Conservation (phyloP, 768 basidiomycete species). For the Termitomyces bulborhizus region DNA sequence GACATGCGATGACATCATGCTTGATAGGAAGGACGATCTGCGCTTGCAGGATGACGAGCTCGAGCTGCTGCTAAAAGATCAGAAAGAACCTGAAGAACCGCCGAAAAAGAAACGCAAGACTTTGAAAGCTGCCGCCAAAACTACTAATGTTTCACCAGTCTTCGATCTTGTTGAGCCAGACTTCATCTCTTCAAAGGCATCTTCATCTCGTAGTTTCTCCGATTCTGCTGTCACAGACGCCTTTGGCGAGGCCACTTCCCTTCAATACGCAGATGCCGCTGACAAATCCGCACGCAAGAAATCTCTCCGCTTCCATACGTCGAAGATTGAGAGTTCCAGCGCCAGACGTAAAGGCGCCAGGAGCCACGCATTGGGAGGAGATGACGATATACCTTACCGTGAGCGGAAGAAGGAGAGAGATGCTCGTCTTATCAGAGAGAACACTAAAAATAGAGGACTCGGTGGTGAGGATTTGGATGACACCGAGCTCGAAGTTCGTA, state of each 20-base stretch:
- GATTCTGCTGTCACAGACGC: slow-evolving; percentile 32
- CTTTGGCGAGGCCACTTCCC: slow-evolving; percentile 69
- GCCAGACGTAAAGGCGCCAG: slow-evolving; percentile 72
- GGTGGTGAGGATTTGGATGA: slow-evolving; percentile 68
- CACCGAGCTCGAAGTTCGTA: slow-evolving; percentile 36
- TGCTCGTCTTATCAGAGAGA: slow-evolving; percentile 47
- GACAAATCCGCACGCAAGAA: slow-evolving; percentile 83
- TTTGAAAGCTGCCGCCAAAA: slow-evolving; percentile 25
- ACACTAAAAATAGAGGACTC: slow-evolving; percentile 34
- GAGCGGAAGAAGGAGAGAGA: slow-evolving; percentile 66
- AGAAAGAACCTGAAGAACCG: slow-evolving; percentile 20
- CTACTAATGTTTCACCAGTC: slow-evolving; percentile 32
- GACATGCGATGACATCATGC: slow-evolving; percentile 27
- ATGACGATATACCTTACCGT: slow-evolving; percentile 91
- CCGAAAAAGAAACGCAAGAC: slow-evolving; percentile 66
- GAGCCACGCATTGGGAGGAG: slow-evolving; percentile 69
- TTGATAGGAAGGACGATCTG: slow-evolving; percentile 30
- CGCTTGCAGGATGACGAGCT: slow-evolving; percentile 41
- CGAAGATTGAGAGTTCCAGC: slow-evolving; percentile 80
- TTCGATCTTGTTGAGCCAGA: slow-evolving; percentile 83
- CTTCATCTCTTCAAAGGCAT: slow-evolving; percentile 41
- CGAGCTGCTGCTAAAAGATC: slow-evolving; percentile 48
- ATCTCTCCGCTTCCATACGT: slow-evolving; percentile 88
- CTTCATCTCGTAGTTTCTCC: slow-evolving; percentile 19
- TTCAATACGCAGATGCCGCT: slow-evolving; percentile 65